Evolutionary conservation across 495 filamentous ascomycete genomes (phyloP), one percentile per base, ranked within the genome.

Genomic region (Xylaria palmicola): DNA sequence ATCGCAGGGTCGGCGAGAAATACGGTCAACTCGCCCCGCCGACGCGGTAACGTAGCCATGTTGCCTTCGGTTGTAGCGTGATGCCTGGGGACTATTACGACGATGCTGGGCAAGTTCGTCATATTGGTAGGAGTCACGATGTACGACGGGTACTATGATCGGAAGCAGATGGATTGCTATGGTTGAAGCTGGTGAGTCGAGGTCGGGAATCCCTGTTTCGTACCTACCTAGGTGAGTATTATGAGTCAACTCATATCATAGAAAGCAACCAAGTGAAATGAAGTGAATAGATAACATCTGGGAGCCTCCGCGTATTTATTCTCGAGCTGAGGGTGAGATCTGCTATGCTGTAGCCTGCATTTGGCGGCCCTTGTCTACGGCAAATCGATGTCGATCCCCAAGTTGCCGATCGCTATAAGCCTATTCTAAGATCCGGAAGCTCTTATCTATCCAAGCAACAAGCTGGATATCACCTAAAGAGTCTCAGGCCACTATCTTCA

Each of bases 401-500:
- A 37, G n/a, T n/a, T 52, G 57, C 34, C n/a, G 30, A 47, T 51
- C 45, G 26, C 37, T 4, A 36, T 47, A 40, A 47, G 41, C 32
- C 40, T 36, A 37, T 27, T 27, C 30, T 39, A 15, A 20, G 20
- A 45, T 20, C 22, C 19, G 6, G 19, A 48, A n/a, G n/a, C 32
- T 13, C 6, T 13, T 6, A 6, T 36, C 32, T 13, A 6, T 36
- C 32, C 32, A 36, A 36, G 13, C 6, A 36, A 13, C 32, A 36
- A 36, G 13, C 32, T 36, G 32, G 6, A 36, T 55, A 83, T 68
- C 73, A 83, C 62, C 86, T 83, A 70, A 96, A 96, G 67, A 97
- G 74, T 75, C 82, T 87, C 75, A 97, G 73, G 1, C 87, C 89
- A 65, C 85, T 84, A 72, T 89, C 88, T 68, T 83, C 87, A 7